Percentiles rank a stretch among this genome's conserved stretches.
Conservation (phyloP, 192 early-diverging fungal species). For the Backusella morwellensis region DNA sequence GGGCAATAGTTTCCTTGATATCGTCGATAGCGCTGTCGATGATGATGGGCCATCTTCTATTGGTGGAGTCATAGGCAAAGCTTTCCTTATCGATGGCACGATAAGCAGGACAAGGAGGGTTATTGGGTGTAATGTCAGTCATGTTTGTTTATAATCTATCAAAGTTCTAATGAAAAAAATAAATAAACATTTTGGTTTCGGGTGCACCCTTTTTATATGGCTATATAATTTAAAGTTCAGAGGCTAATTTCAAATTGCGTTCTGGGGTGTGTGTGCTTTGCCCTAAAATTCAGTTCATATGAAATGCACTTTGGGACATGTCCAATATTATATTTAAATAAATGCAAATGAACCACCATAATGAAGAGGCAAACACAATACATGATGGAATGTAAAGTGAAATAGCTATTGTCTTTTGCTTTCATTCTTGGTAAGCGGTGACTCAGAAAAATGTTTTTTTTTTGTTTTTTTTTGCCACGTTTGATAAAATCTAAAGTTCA, state of each 20-base stretch:
- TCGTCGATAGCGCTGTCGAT: slow-evolving; percentile 77
- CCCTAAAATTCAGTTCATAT: too few relatives aligned
- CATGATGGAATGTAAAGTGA: too few relatives aligned
- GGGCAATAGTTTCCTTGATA: slow-evolving; percentile 52
- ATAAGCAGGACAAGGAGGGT: slow-evolving; percentile 63
- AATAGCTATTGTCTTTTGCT: too few relatives aligned
- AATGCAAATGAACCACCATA: too few relatives aligned
- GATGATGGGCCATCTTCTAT: slow-evolving; percentile 80
- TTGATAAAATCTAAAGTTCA: too few relatives aligned
- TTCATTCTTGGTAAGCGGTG: too few relatives aligned
- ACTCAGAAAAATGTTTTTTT: too few relatives aligned
- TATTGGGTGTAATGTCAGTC: slow-evolving; percentile 26
- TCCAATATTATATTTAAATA: too few relatives aligned
- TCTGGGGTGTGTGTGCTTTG: neutral
- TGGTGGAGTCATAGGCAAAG: slow-evolving; percentile 79
- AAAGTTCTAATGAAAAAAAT: neutral
- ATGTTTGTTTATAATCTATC: neutral
- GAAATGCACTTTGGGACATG: too few relatives aligned
- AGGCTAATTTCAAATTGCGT: neutral
- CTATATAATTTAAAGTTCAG: neutral
- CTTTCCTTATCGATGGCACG: slow-evolving; percentile 57
- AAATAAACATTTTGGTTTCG: neutral
- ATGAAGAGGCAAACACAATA: too few relatives aligned
- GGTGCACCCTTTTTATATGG: neutral
- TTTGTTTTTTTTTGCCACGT: too few relatives aligned